Evolutionary conservation across 805 yeast species (phyloP), one percentile per base, ranked within the genome.

Genomic region (Pichia cabralensis): DNA sequence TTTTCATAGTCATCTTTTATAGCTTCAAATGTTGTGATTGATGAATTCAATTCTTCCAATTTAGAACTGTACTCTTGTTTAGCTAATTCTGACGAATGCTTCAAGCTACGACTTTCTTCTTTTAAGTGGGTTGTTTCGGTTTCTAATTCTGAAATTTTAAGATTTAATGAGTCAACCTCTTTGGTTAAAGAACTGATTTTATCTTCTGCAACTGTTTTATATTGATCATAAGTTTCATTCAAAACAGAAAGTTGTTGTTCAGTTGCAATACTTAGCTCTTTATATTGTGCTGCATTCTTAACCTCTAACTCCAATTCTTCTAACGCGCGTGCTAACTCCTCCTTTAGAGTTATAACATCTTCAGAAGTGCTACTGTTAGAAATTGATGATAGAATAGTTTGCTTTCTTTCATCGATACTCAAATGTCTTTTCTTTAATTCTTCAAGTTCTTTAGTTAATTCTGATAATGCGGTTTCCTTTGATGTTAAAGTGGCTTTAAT

Each of bases 221-320:
- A 67, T 30, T 55, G 55, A 31, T 68, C 83, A 49, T 69, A 79
- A 1, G 77, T 61, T 15, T 60, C 58, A 20, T 71, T 74, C 39
- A 82, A 60, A 30, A 66, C 62, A 25, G 60, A 55, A 25, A 83
- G 61, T 5, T 86, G 74, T 34, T 69, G 71, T 48, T 83, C 94
- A 4, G 84, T 73, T 11, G 80, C 73, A 33, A 58, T 56, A 0
- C 86, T 76, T 26, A 83, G 65, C n/a, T 60, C 61, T 37, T 76
- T 71, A 50, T 77, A 71, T 44, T 79, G 76, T n/a, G 64, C 64
- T 8, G 71, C 66, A 46, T 69, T 74, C n/a, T 68, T 61, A 43
- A 71, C 70, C 1, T 83, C 72, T 12, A 69, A 59, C 16, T 65
- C 69, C 36, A 80, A 63, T 36, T 78, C 83, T 29, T 64, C 61